A percentile compares a stretch with the other conserved stretches of the same genome.
phyloP scores from a whole-genome alignment of 2,329 filamentous ascomycete species.

The Fusarium guadeloupense region DNA sequence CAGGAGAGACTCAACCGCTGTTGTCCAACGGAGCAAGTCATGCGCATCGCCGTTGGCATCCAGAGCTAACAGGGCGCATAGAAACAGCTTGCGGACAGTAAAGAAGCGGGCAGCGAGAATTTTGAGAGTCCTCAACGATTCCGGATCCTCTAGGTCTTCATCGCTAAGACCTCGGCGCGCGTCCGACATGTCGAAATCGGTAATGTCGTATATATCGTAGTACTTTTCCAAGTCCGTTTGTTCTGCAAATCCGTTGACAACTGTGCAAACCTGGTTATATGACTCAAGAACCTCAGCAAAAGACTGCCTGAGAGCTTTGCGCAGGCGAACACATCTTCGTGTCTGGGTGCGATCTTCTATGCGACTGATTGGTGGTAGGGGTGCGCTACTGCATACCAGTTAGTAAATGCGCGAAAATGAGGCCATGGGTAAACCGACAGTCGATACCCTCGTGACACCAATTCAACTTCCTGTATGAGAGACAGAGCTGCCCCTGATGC shows the following conservation, averaged over 20 bases:
- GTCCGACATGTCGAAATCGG: constrained; percentile 75
- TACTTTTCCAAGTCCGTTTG: constrained; percentile 89
- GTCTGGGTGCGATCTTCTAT: constrained; percentile 84
- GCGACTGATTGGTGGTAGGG: constrained; percentile 89
- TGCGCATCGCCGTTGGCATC: constrained; percentile 81
- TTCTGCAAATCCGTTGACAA: constrained; percentile 77
- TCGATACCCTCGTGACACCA: constrained; percentile 90
- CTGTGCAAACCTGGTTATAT: constrained; percentile 75
- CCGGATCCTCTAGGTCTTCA: constrained; percentile 76
- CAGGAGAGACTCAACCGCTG: constrained; percentile 78
- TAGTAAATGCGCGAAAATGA: not conserved
- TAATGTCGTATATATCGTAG: constrained; percentile 88
- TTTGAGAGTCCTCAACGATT: constrained; percentile 83
- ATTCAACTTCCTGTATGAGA: constrained; percentile 92
- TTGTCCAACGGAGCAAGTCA: constrained; percentile 82
- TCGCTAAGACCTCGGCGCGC: constrained; percentile 72
- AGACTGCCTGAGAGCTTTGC: constrained; percentile 76
- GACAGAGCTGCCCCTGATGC: constrained; percentile 79
- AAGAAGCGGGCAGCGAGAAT: constrained; percentile 83
- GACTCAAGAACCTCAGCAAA: constrained; percentile 75
- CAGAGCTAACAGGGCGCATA: constrained; percentile 89
- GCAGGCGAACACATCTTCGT: constrained; percentile 81
- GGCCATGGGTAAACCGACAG: constrained; percentile 63
- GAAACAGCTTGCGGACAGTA: constrained; percentile 81
- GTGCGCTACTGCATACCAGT: constrained; percentile 72